These are phyloP conservation scores for Cucurbita argyrosperma DNA, from an alignment of 306 rosid species.

Conservation along the genomic window DNA sequence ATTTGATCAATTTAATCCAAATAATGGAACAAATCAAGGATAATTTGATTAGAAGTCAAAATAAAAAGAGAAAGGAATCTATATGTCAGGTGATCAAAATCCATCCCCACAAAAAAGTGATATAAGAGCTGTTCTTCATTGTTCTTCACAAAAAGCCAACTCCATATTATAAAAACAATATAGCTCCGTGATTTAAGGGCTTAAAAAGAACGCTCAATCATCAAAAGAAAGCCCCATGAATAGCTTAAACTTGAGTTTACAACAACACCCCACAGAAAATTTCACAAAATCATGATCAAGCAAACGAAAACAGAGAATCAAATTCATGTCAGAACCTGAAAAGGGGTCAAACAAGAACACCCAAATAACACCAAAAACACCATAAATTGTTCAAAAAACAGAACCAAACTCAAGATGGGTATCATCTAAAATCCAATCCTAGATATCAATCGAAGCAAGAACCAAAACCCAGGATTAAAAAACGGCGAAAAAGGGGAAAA, in stretches of 20 bases:
- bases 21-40: not conserved
- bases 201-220: not conserved
- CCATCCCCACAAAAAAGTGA: constrained; percentile 3
- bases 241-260: not conserved
- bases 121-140: not conserved
- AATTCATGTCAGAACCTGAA: not conserved
- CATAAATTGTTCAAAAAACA: not conserved
- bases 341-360: not conserved
- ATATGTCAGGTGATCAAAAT: not conserved
- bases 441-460: not conserved
- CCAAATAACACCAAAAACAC: not conserved
- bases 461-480: not conserved
- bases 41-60: not conserved
- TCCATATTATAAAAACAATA: not conserved
- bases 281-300: not conserved
- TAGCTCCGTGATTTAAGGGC: constrained; percentile 1
- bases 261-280: not conserved
- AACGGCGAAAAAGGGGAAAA: not conserved
- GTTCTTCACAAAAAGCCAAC: constrained; percentile 1
- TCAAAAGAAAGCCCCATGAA: not conserved
- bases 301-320: not conserved
- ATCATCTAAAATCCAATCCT: not conserved
- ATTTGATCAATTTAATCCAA: not conserved
- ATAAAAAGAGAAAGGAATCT: constrained; percentile 1
- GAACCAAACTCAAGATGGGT: not conserved